phyloP scores from a whole-genome alignment of 257 asterid genomes.

The Plantago elongata region DNA sequence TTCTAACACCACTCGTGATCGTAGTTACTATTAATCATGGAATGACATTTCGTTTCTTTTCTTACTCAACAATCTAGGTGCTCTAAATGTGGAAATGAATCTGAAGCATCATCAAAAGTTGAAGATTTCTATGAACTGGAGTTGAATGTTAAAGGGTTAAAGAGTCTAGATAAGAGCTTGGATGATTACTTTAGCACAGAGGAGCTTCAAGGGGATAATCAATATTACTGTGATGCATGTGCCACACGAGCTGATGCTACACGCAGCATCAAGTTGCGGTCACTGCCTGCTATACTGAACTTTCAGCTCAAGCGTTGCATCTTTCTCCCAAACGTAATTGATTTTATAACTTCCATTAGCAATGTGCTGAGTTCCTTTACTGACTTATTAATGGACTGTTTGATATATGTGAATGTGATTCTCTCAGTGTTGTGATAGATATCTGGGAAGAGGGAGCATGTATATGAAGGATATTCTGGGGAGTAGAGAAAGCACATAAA shows the following conservation, averaged over 20 bases:
- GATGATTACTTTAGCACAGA: constrained; percentile 85
- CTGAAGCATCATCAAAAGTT: constrained; percentile 85
- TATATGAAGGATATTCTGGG: neutral
- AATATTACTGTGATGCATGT: constrained; percentile 80
- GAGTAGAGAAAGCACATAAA: neutral
- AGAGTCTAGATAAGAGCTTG: constrained; percentile 80
- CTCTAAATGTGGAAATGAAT: constrained; percentile 86
- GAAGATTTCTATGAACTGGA: constrained; percentile 97
- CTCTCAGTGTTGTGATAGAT: neutral
- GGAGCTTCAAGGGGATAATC: constrained; percentile 96
- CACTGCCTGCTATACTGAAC: constrained; percentile 82
- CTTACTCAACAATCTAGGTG: constrained; percentile 47
- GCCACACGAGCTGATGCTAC: constrained; percentile 89
- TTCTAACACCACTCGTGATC: too few species aligned
- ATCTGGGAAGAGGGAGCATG: neutral
- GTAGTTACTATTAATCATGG: neutral
- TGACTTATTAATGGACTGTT: constrained; percentile 3
- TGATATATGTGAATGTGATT: neutral
- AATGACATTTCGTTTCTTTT: constrained; percentile 16
- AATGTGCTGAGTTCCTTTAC: constrained; percentile 5
- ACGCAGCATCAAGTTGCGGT: constrained; percentile 89
- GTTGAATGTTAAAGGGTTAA: constrained; percentile 89
- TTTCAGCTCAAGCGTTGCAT: constrained; percentile 98
- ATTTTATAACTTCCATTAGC: constrained; percentile 12
- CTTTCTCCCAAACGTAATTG: constrained; percentile 89